phyloP scores from a whole-genome alignment of 2,329 filamentous ascomycete genomes.

The Endoconidiophora laricicola region DNA sequence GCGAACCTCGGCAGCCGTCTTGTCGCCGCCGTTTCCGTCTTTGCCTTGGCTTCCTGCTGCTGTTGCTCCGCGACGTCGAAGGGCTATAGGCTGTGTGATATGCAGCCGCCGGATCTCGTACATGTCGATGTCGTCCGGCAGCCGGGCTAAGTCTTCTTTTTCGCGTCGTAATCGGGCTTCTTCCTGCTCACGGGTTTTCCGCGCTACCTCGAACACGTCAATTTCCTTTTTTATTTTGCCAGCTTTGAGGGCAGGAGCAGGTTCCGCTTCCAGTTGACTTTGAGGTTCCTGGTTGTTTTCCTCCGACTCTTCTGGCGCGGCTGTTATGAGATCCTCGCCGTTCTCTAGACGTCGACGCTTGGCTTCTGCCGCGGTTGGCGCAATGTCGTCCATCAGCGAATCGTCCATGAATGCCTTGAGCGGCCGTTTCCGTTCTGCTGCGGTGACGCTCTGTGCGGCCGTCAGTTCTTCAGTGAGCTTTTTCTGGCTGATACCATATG shows the following conservation, averaged over 20 bases:
- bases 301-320: conserved; percentile 15
- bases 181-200: conserved; percentile 43
- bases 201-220: conserved; percentile 52
- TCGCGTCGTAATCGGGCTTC: conserved; percentile 44
- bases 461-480: conserved; percentile 15
- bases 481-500: conserved; percentile 13
- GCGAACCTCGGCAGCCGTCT: conserved; percentile 28
- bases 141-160: conserved; percentile 33
- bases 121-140: conserved; percentile 50
- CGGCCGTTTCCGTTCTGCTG: conserved; percentile 28
- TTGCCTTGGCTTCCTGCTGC: neutral
- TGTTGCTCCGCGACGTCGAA: conserved; percentile 25
- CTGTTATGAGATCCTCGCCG: conserved; percentile 29
- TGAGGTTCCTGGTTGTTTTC: conserved; percentile 24
- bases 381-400: conserved; percentile 48
- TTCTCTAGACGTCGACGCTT: conserved; percentile 60
- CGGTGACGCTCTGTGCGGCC: conserved; percentile 8
- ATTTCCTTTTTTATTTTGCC: conserved; percentile 42
- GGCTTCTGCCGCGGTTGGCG: conserved; percentile 59
- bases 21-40: conserved; percentile 20
- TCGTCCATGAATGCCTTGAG: conserved; percentile 29
- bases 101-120: conserved; percentile 56
- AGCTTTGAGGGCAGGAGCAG: conserved; percentile 19
- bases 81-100: conserved; percentile 59
- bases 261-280: conserved; percentile 15